phyloP scores from a whole-genome alignment of 352 stramenopile species.

The Poterioochromonas sp. region DNA sequence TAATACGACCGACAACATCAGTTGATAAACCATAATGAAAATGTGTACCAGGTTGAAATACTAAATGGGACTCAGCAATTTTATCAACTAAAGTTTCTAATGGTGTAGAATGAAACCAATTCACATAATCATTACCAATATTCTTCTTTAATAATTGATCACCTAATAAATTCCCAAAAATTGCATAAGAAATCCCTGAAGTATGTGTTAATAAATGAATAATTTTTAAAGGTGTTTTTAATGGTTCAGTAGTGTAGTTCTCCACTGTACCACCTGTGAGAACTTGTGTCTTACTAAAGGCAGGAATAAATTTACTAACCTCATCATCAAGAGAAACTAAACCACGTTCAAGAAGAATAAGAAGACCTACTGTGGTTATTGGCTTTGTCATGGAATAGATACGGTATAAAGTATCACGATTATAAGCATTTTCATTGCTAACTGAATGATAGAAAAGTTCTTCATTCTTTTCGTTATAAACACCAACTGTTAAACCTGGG shows the following conservation, averaged over 20 bases:
- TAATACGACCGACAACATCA: constrained; percentile 1
- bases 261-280: background rate
- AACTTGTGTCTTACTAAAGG: background rate
- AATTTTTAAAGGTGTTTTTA: background rate
- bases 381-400: constrained; percentile 32
- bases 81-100: background rate
- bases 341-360: background rate
- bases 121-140: background rate
- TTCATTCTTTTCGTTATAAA: background rate
- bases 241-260: background rate
- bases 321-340: background rate
- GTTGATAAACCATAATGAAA: constrained; percentile 16
- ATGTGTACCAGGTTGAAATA: constrained; percentile 8
- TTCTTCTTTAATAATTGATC: constrained; percentile 2
- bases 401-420: background rate
- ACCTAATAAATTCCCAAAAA: background rate
- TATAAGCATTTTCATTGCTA: background rate
- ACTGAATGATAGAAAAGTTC: background rate
- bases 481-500: background rate
- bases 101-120: background rate
- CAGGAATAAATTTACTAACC: constrained; percentile 7
- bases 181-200: constrained; percentile 7
- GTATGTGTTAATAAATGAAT: constrained; percentile 17
- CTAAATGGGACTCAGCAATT: background rate
- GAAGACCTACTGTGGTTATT: background rate